Evolutionary conservation across 176 grass and related monocot species (phyloP).

Genomic region (Cenchrus fungigraminus): DNA sequence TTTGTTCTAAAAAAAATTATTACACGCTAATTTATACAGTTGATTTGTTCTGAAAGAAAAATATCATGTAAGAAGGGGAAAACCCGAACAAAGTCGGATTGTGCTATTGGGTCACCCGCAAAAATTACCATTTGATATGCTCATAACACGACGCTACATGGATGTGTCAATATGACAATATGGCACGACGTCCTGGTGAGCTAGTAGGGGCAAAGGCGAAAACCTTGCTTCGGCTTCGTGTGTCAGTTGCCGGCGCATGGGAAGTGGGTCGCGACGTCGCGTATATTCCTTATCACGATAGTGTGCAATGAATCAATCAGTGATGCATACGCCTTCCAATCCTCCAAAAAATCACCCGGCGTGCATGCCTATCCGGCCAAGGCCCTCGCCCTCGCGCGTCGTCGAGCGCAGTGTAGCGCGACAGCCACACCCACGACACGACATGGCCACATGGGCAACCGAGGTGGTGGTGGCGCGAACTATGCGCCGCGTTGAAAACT

Average conservation of each 20-base stretch:
- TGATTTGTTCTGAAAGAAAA: too few relatives aligned
- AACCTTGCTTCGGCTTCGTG: not conserved
- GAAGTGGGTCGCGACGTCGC: constrained; percentile 8
- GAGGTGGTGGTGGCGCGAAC: constrained; percentile 4
- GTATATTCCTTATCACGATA: constrained; percentile 13
- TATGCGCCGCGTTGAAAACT: not conserved
- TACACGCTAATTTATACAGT: too few relatives aligned
- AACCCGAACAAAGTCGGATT: too few relatives aligned
- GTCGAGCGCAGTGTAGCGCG: not conserved
- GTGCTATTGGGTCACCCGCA: too few relatives aligned
- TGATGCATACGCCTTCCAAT: not conserved
- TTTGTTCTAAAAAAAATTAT: too few relatives aligned
- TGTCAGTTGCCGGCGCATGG: not conserved
- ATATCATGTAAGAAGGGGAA: too few relatives aligned
- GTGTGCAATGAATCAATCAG: not conserved
- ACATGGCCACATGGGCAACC: not conserved
- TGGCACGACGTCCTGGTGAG: too few relatives aligned
- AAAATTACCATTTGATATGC: too few relatives aligned
- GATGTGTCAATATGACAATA: too few relatives aligned
- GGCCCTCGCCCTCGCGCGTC: not conserved
- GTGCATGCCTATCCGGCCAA: constrained; percentile 3
- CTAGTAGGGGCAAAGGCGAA: too few relatives aligned
- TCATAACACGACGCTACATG: too few relatives aligned
- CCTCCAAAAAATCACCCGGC: constrained; percentile 12
- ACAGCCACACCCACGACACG: constrained; percentile 25